Evolutionary conservation across 2,329 filamentous ascomycete species (phyloP).

Genomic region (Aspergillus versicolor): DNA sequence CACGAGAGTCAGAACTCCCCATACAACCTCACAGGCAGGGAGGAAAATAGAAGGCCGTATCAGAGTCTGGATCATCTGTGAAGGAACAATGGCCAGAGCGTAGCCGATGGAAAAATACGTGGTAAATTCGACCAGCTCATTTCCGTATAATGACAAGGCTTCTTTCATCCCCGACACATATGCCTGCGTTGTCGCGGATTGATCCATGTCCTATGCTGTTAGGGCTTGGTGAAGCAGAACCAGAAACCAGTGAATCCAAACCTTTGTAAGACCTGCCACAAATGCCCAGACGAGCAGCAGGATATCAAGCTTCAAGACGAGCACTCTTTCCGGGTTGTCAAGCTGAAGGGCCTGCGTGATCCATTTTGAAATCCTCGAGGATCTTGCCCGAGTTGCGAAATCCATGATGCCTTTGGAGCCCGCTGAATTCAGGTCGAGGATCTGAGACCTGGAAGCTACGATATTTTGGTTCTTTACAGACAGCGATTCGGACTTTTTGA

Average conservation of each 20-base stretch:
- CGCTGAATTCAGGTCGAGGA: not conserved
- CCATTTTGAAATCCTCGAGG: not conserved
- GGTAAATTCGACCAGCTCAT: slow-evolving; percentile 44
- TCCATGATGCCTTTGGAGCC: not conserved
- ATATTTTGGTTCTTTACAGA: not conserved
- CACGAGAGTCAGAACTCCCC: slow-evolving; percentile 26
- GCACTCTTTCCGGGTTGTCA: not conserved
- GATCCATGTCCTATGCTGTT: slow-evolving; percentile 10
- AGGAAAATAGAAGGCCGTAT: slow-evolving; percentile 20
- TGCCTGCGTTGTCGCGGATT: slow-evolving; percentile 22
- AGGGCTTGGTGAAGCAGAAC: not conserved
- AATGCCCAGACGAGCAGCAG: slow-evolving; percentile 10
- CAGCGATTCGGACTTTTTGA: not conserved
- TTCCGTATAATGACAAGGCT: slow-evolving; percentile 39
- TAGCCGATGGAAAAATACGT: slow-evolving; percentile 43
- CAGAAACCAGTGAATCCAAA: not conserved
- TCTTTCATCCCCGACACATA: slow-evolving; percentile 44
- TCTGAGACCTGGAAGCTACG: not conserved
- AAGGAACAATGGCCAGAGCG: slow-evolving; percentile 34
- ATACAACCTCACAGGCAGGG: slow-evolving; percentile 25
- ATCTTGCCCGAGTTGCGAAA: not conserved
- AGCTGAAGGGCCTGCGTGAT: not conserved
- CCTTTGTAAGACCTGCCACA: slow-evolving; percentile 12
- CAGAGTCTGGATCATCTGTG: slow-evolving; percentile 18
- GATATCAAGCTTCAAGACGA: slow-evolving; percentile 10